Base-by-base conservation (phyloP, 1,139 yeast genomes). In the Yamadazyma dushanensis region DNA sequence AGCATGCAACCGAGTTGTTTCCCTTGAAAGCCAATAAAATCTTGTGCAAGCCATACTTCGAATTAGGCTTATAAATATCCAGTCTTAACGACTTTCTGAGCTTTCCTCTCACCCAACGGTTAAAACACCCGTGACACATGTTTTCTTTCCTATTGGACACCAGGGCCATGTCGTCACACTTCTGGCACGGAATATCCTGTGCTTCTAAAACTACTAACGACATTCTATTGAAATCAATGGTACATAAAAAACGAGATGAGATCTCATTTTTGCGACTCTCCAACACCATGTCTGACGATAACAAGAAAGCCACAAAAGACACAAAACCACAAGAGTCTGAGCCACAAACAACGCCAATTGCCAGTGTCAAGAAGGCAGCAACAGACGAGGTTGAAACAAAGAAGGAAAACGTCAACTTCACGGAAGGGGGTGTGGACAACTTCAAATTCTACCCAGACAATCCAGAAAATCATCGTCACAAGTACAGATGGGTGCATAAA, bases 371-470 rank as follows among this genome's bases (percentile, higher is more conserved):
- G n/a, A 13, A 6, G 24, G n/a, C 26, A 10, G 15, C 23, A 9
- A 18, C 56, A 5, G 70, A 66, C 39, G 47, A 55, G 36, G 71
- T 66, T 3, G 61, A 58, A 26, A 63, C 65, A 16, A 72, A 73
- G 39, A 73, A 69, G 44, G 50, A 54, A 3, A 66, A 73, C 39
- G 78, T 83, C 8, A 75, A 82, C 51, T 83, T 83, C 57, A 73
- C 84, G 3, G 51, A 64, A 35, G 81, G 78, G 10, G 63, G 68
- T 2, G 67, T 66, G 2, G 78, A 77, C 2, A 70, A 79, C 23
- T 74, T 65, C 56, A 80, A 80, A 53, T 87, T 80, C 54, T 89
- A 86, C 51, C 97, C 97, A 1, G 97, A 89, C 48, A 78, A 80
- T 36, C 90, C 90, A 4, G 73, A 80, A 11, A 73, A 73, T 40